A percentile compares a stretch with the other conserved stretches of the same genome.
These are phyloP conservation scores for Alopecurus myosuroides DNA, from an alignment of 176 grass and related monocot species.

Conservation along the genomic window DNA sequence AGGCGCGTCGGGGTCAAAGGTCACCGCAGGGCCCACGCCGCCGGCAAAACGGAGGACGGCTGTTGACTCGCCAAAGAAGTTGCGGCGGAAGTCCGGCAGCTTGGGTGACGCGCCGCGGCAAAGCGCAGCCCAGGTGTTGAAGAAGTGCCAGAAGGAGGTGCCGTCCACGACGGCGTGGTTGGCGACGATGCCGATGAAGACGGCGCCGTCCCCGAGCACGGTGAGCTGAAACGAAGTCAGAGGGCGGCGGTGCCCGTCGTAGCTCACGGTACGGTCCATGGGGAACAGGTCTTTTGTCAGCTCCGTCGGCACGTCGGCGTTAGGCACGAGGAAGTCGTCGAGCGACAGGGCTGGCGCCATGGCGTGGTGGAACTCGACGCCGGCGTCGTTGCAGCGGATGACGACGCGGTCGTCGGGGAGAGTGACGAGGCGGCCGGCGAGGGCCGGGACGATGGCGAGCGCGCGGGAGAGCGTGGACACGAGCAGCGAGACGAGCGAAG, in stretches of 20 bases:
- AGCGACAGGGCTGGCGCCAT: constrained; percentile 43
- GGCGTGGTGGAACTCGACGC: constrained; percentile 72
- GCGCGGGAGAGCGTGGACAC: constrained; percentile 57
- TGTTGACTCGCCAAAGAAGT: constrained; percentile 75
- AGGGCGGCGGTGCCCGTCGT: constrained; percentile 70
- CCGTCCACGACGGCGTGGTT: constrained; percentile 90
- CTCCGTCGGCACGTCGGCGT: constrained; percentile 60
- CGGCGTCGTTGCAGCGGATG: constrained; percentile 75
- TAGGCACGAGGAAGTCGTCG: constrained; percentile 40
- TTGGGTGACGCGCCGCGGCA: constrained; percentile 63
- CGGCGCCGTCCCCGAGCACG: constrained; percentile 64
- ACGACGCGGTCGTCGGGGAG: constrained; percentile 58
- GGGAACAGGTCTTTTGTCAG: constrained; percentile 74
- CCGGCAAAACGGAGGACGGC: constrained; percentile 74
- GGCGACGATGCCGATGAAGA: constrained; percentile 79
- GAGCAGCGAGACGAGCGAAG: constrained; percentile 54
- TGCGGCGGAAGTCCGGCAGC: constrained; percentile 61
- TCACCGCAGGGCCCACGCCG: constrained; percentile 58
- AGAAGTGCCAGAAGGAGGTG: constrained; percentile 95
- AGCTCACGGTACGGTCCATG: constrained; percentile 75
- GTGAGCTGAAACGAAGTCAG: constrained; percentile 88
- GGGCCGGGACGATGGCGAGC: constrained; percentile 52
- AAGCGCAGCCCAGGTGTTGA: constrained; percentile 72
- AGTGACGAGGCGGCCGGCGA: constrained; percentile 75
- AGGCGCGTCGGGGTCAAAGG: constrained; percentile 66